Conservation (phyloP, 2,329 filamentous ascomycete species). For the Coniella lustricola region DNA sequence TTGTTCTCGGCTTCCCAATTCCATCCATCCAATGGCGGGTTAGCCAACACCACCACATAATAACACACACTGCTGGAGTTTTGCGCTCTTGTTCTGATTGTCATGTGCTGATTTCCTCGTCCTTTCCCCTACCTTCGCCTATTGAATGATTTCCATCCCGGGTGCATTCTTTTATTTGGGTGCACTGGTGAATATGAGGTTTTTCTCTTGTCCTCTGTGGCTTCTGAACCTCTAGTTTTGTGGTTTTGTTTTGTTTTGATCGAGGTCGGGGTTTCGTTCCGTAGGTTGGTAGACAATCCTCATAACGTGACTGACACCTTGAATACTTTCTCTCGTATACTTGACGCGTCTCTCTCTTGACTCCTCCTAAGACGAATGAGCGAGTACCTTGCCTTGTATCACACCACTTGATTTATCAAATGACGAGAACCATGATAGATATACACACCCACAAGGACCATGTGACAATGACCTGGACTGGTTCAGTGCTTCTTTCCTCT, state of each 20-base stretch:
- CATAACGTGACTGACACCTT: neutral
- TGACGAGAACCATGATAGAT: no score
- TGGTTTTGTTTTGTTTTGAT: no score
- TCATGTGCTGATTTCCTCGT: conserved; percentile 2
- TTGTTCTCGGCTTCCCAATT: neutral
- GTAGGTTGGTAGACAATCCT: conserved; percentile 5
- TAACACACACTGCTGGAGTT: conserved; percentile 16
- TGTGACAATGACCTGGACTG: no score
- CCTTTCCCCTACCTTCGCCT: neutral
- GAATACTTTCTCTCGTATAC: no score
- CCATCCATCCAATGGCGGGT: conserved; percentile 5
- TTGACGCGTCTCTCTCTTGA: no score
- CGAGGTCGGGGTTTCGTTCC: no score
- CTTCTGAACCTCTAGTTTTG: no score
- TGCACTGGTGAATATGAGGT: neutral
- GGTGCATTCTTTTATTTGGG: conserved; percentile 3
- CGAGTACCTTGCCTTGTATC: no score
- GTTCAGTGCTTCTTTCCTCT: no score
- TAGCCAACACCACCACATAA: conserved; percentile 11
- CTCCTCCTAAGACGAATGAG: no score
- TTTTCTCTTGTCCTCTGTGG: conserved; percentile 5
- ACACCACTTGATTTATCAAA: no score
- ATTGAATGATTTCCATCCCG: conserved; percentile 1
- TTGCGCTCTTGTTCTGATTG: conserved; percentile 2
- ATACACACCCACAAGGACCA: no score